Evolutionary conservation across 495 filamentous ascomycete species (phyloP).

Genomic region (Hapsidospora chrysogenum): DNA sequence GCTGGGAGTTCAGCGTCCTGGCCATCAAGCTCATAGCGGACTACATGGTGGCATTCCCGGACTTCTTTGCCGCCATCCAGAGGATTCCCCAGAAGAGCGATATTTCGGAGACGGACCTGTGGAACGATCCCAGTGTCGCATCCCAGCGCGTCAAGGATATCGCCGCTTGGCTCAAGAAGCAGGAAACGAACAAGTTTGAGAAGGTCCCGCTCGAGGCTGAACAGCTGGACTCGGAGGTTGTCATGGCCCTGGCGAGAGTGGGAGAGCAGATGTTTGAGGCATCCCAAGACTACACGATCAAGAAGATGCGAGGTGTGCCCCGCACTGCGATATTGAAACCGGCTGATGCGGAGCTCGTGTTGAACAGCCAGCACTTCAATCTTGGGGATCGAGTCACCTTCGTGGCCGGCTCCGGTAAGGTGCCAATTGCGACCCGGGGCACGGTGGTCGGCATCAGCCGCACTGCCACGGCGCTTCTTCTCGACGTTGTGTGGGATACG

Average conservation of each 20-base stretch:
- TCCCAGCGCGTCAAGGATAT: conserved; percentile 69
- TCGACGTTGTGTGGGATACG: conserved; percentile 86
- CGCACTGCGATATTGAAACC: conserved; percentile 79
- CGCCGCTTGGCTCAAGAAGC: conserved; percentile 72
- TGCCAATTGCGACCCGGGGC: conserved; percentile 80
- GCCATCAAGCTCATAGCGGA: conserved; percentile 62
- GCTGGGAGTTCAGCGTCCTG: conserved; percentile 90
- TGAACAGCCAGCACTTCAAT: conserved; percentile 67
- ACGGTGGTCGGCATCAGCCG: conserved; percentile 86
- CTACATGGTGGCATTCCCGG: conserved; percentile 89
- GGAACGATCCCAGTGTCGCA: conserved; percentile 47
- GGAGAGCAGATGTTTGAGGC: conserved; percentile 29
- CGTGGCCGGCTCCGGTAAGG: conserved; percentile 81
- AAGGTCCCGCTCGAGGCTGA: conserved; percentile 87
- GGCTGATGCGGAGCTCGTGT: conserved; percentile 75
- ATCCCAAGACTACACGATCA: conserved; percentile 27
- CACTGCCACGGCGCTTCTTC: conserved; percentile 58
- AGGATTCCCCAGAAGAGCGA: conserved; percentile 35
- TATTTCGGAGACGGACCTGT: conserved; percentile 63
- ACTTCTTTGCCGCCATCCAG: conserved; percentile 80
- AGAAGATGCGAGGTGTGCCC: conserved; percentile 61
- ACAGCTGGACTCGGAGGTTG: conserved; percentile 82
- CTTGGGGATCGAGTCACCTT: conserved; percentile 89
- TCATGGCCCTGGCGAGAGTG: conserved; percentile 66
- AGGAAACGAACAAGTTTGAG: conserved; percentile 82